phyloP scores from a whole-genome alignment of 805 yeast species.

The Cyberlindnera euphorbiae region DNA sequence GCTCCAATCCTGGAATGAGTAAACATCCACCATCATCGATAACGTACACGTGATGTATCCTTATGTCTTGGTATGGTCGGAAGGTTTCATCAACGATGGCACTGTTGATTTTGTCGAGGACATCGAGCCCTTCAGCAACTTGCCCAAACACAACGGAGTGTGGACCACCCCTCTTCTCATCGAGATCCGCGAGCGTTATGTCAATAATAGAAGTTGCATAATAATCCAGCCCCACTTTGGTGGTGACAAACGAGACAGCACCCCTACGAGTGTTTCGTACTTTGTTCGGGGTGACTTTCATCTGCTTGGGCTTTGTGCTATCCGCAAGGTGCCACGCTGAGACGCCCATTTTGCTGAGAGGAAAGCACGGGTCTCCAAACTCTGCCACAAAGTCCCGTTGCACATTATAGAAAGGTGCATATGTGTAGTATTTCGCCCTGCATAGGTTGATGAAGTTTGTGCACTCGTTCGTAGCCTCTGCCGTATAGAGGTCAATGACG shows the following conservation, averaged over 20 bases:
- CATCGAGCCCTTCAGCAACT: slow-evolving; percentile 46
- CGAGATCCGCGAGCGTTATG: slow-evolving; percentile 32
- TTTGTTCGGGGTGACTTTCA: slow-evolving; percentile 21
- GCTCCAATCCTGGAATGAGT: slow-evolving; percentile 25
- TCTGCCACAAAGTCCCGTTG: slow-evolving; percentile 35
- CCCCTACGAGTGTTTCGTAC: slow-evolving; percentile 30
- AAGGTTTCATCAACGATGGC: slow-evolving; percentile 33
- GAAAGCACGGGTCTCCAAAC: slow-evolving; percentile 47
- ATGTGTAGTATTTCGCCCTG: slow-evolving; percentile 45
- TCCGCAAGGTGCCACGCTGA: slow-evolving; percentile 30
- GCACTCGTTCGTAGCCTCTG: slow-evolving; percentile 34
- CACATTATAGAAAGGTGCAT: slow-evolving; percentile 44
- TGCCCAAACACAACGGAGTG: slow-evolving; percentile 40
- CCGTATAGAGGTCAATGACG: slow-evolving; percentile 42
- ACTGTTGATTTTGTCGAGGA: slow-evolving; percentile 40
- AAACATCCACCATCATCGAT: slow-evolving; percentile 49
- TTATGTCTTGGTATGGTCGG: slow-evolving; percentile 43
- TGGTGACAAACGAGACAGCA: slow-evolving; percentile 29
- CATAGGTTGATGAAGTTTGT: slow-evolving; percentile 51
- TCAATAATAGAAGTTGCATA: slow-evolving; percentile 33
- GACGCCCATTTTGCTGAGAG: slow-evolving; percentile 29
- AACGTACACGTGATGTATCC: slow-evolving; percentile 47
- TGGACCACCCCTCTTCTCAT: slow-evolving; percentile 10
- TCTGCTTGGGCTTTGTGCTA: slow-evolving; percentile 11
- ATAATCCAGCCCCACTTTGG: slow-evolving; percentile 1